phyloP scores from a whole-genome alignment of 176 grass and related monocot genomes.

The Tuctoria greenei region DNA sequence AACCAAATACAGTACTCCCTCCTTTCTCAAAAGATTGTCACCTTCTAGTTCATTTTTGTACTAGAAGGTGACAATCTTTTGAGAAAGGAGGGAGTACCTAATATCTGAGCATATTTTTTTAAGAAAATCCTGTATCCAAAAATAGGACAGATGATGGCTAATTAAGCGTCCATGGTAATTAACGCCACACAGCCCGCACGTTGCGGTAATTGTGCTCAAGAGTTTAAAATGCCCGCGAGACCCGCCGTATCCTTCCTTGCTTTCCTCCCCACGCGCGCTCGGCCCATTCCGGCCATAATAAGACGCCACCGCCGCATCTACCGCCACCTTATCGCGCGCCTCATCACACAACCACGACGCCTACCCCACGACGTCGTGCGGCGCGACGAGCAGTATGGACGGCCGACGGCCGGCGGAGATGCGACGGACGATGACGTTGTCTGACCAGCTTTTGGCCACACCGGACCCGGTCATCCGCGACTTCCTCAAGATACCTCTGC shows the following conservation, averaged over 20 bases:
- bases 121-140: neutral
- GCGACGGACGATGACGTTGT: slow-evolving; percentile 63
- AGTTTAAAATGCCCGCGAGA: slow-evolving; percentile 52
- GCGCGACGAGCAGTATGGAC: neutral
- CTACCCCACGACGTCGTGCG: neutral
- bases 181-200: neutral
- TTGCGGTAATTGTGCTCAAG: slow-evolving; percentile 13
- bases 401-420: slow-evolving; percentile 26
- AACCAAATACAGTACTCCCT: too few relatives aligned
- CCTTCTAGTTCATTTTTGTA: too few relatives aligned
- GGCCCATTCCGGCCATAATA: slow-evolving; percentile 23
- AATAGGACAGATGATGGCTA: neutral
- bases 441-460: slow-evolving; percentile 61
- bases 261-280: neutral
- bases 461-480: slow-evolving; percentile 49
- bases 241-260: neutral
- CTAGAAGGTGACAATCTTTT: too few relatives aligned
- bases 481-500: slow-evolving; percentile 42
- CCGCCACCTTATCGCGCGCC: neutral
- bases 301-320: slow-evolving; percentile 20
- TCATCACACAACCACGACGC: neutral
- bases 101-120: too few relatives aligned
- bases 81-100: too few relatives aligned
- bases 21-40: too few relatives aligned
- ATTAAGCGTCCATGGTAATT: slow-evolving; percentile 26